These are phyloP conservation scores for Cardamine chenopodiifolia DNA, from an alignment of 345 rosid genomes.

Conservation along the genomic window DNA sequence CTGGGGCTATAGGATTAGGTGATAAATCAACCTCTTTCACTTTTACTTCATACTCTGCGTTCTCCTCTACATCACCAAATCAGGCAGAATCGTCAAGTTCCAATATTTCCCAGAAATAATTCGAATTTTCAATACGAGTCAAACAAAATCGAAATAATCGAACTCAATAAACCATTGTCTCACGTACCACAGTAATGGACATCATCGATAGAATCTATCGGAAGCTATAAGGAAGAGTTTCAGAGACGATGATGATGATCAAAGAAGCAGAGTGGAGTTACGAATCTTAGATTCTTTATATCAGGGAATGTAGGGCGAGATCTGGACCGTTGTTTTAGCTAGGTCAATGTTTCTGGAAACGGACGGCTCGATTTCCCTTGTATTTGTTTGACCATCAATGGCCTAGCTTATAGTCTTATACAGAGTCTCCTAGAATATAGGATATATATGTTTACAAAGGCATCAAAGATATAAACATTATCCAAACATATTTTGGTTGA, in stretches of 20 bases:
- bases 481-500: too few relatives aligned
- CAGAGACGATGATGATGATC: conserved; percentile 21
- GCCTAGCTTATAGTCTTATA: neutral
- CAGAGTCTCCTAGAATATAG: neutral
- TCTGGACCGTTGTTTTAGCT: conserved; percentile 30
- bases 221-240: conserved; percentile 8
- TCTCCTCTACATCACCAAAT: conserved; percentile 54
- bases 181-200: too few relatives aligned
- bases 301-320: neutral
- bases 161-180: too few relatives aligned
- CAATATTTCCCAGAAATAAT: neutral
- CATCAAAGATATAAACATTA: too few relatives aligned
- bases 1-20: conserved; percentile 61
- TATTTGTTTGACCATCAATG: neutral
- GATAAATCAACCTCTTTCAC: conserved; percentile 62
- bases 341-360: conserved; percentile 19
- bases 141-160: neutral
- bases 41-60: conserved; percentile 56
- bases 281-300: conserved; percentile 14
- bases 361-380: conserved; percentile 33
- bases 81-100: neutral
- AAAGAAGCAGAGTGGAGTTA: conserved; percentile 21
- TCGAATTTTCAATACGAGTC: neutral
- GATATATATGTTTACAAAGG: too few relatives aligned
- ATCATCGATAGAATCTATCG: conserved; percentile 17